Conservation (phyloP, 805 yeast genomes). For the Candida boidinii region DNA sequence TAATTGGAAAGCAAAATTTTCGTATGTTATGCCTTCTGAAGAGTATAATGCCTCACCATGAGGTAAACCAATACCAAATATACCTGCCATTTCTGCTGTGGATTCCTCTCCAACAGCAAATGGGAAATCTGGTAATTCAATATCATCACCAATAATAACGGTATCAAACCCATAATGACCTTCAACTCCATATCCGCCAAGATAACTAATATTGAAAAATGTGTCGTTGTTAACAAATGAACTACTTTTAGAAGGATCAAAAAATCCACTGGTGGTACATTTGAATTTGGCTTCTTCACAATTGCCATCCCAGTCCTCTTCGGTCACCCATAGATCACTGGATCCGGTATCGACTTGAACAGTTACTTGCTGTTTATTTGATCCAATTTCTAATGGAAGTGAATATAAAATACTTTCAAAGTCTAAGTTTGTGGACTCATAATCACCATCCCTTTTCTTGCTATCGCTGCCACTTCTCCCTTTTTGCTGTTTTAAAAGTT, state of each 20-base stretch:
- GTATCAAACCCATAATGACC: constrained; percentile 47
- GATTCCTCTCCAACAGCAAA: constrained; percentile 63
- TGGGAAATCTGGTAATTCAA: constrained; percentile 38
- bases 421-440: constrained; percentile 23
- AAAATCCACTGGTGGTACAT: no score
- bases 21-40: constrained; percentile 26
- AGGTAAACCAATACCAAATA: constrained; percentile 52
- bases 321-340: constrained; percentile 58
- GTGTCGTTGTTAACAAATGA: not conserved
- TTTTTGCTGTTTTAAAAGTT: no score
- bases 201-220: constrained; percentile 6
- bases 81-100: constrained; percentile 38
- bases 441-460: no score
- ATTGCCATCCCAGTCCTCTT: constrained; percentile 3
- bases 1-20: constrained; percentile 59
- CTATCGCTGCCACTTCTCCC: no score
- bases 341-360: constrained; percentile 70
- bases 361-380: constrained; percentile 44
- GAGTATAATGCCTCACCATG: constrained; percentile 48
- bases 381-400: constrained; percentile 42
- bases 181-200: constrained; percentile 25
- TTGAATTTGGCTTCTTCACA: constrained; percentile 4
- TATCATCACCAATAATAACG: constrained; percentile 57
- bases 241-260: constrained; percentile 16
- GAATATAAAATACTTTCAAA: constrained; percentile 37